Conservation (phyloP, 176 grass and related monocot genomes). For the Themeda triandra region DNA sequence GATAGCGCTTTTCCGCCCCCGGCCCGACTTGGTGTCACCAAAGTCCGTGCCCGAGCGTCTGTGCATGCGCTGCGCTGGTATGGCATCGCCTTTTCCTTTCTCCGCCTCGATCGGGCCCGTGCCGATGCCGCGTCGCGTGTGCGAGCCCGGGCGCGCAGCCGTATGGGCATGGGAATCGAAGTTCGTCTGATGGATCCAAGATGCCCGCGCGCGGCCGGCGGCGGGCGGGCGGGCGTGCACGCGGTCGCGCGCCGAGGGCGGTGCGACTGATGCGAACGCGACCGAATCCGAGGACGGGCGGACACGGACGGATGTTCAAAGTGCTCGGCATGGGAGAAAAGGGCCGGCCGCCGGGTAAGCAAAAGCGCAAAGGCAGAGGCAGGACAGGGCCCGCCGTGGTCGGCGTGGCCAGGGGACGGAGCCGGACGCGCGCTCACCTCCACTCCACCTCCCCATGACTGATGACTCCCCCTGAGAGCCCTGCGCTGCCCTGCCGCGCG, state of each 20-base stretch:
- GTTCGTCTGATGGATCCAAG: too few species aligned
- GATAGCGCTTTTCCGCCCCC: neutral
- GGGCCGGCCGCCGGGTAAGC: neutral
- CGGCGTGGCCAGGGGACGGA: neutral
- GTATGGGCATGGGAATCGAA: too few species aligned
- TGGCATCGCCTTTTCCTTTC: neutral
- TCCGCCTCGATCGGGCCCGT: neutral
- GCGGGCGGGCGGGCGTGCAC: neutral
- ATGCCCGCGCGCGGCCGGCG: neutral
- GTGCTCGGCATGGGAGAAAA: neutral
- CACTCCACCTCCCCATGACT: neutral
- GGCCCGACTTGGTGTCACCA: neutral
- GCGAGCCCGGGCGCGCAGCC: neutral
- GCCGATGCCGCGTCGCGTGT: neutral
- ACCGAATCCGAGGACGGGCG: neutral
- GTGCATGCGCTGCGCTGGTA: neutral
- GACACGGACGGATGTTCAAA: neutral
- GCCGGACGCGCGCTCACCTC: neutral
- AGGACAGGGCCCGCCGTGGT: neutral
- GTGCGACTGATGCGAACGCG: too few species aligned
- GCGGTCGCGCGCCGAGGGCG: too few species aligned
- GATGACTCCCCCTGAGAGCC: too few species aligned
- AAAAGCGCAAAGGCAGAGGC: neutral
- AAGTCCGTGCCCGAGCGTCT: slow-evolving; percentile 20
- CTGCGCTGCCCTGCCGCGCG: neutral